Evolutionary conservation across 164 flowering plant genomes (phyloP), one percentile per base, ranked within the genome.

Genomic region (Tetrastigma voinierianum): DNA sequence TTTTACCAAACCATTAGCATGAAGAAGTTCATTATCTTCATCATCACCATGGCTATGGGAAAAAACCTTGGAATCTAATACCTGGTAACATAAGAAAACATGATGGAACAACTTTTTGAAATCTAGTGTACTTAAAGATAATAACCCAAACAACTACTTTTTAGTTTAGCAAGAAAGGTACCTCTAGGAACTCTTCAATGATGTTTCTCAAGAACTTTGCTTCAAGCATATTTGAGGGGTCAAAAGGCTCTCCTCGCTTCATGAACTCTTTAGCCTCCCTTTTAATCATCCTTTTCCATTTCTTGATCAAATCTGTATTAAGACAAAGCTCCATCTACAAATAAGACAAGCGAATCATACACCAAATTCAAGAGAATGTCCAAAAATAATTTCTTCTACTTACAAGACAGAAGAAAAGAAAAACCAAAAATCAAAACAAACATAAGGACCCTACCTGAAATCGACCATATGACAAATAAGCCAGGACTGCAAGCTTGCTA

Each of bases 161-260:
- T 32, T 32, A 32, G 40, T 32, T 32, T 44, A 61, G 66, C n/a
- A 60, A 11, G 53, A 32, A 48, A 48, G 18, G 14, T 72, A 92
- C 99, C 97, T 87, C 90, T 57, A 95, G 71, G 76, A 95, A 95
- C 78, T 95, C 99, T 76, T 87, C 86, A 64, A 95, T 78, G 32
- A 95, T 81, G 78, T 79, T 86, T 71, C 89, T 85, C 82, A 92
- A 75, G 71, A 95, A 95, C 53, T 78, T 84, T 70, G 83, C 96
- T 83, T 92, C 98, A 43, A 85, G 70, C 67, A 71, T 68, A 62
- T 67, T 70, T 23, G 82, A 76, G 46, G 90, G 90, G 55, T 90
- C 88, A 76, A 85, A 89, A 68, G 53, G 24, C 57, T 72, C 82
- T 69, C 90, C 96, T 53, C 66, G 79, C 75, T 83, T 87, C 60